phyloP scores from a whole-genome alignment of 202 grass and related monocot species.

The Digitaria exilis region DNA sequence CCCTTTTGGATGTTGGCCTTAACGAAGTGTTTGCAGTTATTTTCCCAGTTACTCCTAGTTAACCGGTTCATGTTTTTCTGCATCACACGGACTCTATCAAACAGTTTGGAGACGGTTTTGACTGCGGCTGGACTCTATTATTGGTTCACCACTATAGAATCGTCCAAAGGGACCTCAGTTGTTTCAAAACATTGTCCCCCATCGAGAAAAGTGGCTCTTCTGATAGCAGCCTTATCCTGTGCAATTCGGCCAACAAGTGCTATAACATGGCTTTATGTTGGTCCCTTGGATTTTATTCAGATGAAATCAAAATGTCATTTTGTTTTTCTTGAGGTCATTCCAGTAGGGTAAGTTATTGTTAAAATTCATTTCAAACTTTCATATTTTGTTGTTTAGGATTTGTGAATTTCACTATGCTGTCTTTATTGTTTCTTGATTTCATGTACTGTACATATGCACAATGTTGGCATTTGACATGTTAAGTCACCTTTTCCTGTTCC shows the following conservation, averaged over 20 bases:
- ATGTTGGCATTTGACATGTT: not conserved
- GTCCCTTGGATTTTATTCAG: slow-evolving; percentile 77
- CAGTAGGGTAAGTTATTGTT: slow-evolving; percentile 67
- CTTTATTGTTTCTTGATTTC: slow-evolving; percentile 1
- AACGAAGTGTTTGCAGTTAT: slow-evolving; percentile 59
- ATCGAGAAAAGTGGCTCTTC: slow-evolving; percentile 78
- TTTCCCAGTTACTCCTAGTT: slow-evolving; percentile 74
- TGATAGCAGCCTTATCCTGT: slow-evolving; percentile 75
- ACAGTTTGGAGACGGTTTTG: slow-evolving; percentile 90
- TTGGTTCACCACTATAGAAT: slow-evolving; percentile 66
- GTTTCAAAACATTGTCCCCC: slow-evolving; percentile 36
- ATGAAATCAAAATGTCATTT: slow-evolving; percentile 66
- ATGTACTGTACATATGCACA: not conserved
- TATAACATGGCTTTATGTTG: slow-evolving; percentile 88
- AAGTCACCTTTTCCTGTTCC: not conserved
- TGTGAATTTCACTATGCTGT: not conserved
- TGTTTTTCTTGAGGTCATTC: slow-evolving; percentile 74
- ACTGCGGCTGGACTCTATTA: slow-evolving; percentile 79
- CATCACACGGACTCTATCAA: slow-evolving; percentile 82
- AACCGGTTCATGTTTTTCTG: slow-evolving; percentile 99
- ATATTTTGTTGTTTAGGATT: not conserved
- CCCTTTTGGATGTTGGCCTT: slow-evolving; percentile 44
- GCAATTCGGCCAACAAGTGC: slow-evolving; percentile 93
- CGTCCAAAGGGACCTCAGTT: slow-evolving; percentile 43
- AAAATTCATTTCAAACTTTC: not conserved